Evolutionary conservation across 495 filamentous ascomycete genomes (phyloP), one percentile per base, ranked within the genome.

Genomic region (Aspergillus egyptiacus): DNA sequence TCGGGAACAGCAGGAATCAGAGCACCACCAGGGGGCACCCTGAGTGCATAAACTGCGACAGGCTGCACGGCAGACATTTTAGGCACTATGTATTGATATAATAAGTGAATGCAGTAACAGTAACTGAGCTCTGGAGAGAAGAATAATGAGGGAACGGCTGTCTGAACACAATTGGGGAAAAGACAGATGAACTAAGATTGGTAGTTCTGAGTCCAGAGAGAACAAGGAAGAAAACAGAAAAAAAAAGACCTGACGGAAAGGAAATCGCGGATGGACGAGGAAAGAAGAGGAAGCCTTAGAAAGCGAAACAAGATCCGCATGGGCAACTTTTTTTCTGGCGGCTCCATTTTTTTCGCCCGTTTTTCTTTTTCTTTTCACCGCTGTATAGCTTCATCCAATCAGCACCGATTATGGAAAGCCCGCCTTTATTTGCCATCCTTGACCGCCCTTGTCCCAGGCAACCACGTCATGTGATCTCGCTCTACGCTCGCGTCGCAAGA

Each of bases 21-120:
- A 54, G 83, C 69, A 62, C 86, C 86, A 39, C 84, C 86, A 50
- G 87, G 72, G 52, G 89, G 87, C 65, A 96, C 85, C 69, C 86
- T 80, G 36, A 96, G 82, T 66, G 89, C 89, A 65, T 89, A 96
- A 65, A 96, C 77, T 63, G 86, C 87, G 58, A 94, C 81, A 58
- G 89, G 87, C 55, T 85, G 69, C 55, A 83, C 59, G 32, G 66
- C 72, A 60, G 77, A 74, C 77, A 80, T 80, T 48, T 52, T 68
- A 56, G 48, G 27, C 2, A 2, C 9, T 31, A 23, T 32, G 17
- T 3, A 24, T 44, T 20, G 43, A 52, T 44, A n/a, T 33, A 34
- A 25, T 38, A 18, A 31, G 31, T 45, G 15, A 37, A 18, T 35
- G 28, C 18, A 33, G 34, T 31, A 56, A 32, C 36, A 48, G n/a